These are phyloP conservation scores for Neoboletus brunneissimus DNA, from an alignment of 768 basidiomycete species.

Conservation along the genomic window DNA sequence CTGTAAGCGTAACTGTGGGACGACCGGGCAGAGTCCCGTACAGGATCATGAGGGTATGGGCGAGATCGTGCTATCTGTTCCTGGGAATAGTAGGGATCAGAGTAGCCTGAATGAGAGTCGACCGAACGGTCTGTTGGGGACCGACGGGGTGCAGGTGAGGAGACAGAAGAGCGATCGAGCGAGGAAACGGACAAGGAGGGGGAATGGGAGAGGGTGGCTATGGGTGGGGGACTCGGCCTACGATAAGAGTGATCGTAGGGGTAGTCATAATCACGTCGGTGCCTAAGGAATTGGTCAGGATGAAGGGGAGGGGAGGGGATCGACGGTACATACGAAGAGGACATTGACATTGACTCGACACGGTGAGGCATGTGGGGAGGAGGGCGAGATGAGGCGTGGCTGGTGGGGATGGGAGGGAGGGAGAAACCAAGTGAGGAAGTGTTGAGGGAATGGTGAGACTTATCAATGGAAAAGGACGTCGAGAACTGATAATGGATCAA, in stretches of 20 bases:
- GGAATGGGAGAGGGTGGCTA: constrained; percentile 53
- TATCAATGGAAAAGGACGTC: constrained; percentile 36
- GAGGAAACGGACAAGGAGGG: constrained; percentile 60
- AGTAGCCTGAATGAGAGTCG: constrained; percentile 30
- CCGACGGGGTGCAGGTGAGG: constrained; percentile 54
- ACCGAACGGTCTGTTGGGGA: constrained; percentile 34
- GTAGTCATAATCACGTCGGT: constrained; percentile 39
- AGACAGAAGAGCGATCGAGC: constrained; percentile 56
- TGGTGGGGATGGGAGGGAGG: constrained; percentile 14
- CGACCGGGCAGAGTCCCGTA: constrained; percentile 30
- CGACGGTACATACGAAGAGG: constrained; percentile 33
- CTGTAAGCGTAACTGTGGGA: constrained; percentile 37
- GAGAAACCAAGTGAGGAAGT: constrained; percentile 22
- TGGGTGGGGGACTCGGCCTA: constrained; percentile 47
- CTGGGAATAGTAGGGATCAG: constrained; percentile 41
- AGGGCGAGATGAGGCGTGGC: constrained; percentile 13
- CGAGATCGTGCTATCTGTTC: constrained; percentile 33
- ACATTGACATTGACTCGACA: constrained; percentile 39
- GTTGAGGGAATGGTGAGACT: constrained; percentile 29
- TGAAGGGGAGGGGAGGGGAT: constrained; percentile 24
- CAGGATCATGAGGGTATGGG: constrained; percentile 33
- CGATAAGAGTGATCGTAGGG: constrained; percentile 40
- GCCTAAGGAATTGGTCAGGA: constrained; percentile 33
- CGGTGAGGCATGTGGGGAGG: constrained; percentile 48
- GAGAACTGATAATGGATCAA: constrained; percentile 40